A percentile compares a stretch with the other conserved stretches of the same genome.
phyloP scores from a whole-genome alignment of 139 green algal species.

The Ostreobium quekettii region DNA sequence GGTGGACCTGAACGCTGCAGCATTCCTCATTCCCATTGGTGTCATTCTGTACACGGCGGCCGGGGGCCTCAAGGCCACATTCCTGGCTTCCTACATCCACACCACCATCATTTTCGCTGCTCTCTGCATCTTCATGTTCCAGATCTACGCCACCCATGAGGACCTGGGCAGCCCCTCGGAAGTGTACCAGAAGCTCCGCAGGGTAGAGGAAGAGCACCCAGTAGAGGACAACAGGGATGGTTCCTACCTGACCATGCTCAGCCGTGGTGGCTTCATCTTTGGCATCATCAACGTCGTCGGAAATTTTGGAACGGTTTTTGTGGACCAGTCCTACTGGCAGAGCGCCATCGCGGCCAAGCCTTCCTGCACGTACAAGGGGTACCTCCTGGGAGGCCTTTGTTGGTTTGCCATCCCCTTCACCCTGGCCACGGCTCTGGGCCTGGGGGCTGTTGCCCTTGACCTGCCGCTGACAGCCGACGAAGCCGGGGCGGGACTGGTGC shows the following conservation, averaged over 20 bases:
- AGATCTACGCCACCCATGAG: conserved; percentile 53
- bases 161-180: conserved; percentile 33
- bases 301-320: conserved; percentile 91
- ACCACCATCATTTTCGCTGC: conserved; percentile 80
- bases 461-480: conserved; percentile 71
- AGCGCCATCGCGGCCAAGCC: conserved; percentile 81
- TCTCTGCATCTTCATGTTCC: conserved; percentile 75
- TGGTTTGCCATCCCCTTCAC: conserved; percentile 95
- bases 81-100: conserved; percentile 75
- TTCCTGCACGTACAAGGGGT: conserved; percentile 69
- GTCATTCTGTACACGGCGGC: conserved; percentile 86
- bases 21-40: conserved; percentile 58
- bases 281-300: conserved; percentile 95
- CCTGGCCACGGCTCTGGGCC: conserved; percentile 80
- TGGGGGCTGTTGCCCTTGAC: conserved; percentile 74
- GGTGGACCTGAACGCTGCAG: conserved; percentile 40
- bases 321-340: conserved; percentile 85
- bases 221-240: conserved; percentile 73
- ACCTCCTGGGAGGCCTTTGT: conserved; percentile 72
- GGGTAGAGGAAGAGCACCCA: conserved; percentile 30
- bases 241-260: conserved; percentile 87
- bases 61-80: conserved; percentile 89
- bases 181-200: conserved; percentile 63
- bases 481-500: conserved; percentile 67
- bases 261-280: conserved; percentile 78